Percentiles rank a stretch among this genome's conserved stretches.
phyloP scores from a whole-genome alignment of 1,284 basidiomycete genomes.

The Moesziomyces sp. region DNA sequence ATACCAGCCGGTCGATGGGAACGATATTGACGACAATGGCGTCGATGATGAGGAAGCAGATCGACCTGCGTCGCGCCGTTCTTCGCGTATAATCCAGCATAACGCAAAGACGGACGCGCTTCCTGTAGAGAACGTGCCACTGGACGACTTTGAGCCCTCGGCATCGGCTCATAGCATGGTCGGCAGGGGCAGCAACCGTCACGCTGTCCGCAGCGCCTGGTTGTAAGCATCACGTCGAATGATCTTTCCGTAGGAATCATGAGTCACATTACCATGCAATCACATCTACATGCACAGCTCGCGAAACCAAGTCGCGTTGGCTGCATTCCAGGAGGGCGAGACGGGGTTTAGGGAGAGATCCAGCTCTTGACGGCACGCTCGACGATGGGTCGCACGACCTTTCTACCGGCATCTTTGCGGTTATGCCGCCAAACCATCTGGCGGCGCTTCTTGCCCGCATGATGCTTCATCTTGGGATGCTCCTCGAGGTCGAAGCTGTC shows the following conservation, averaged over 20 bases:
- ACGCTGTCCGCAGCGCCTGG: background rate
- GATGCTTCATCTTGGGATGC: constrained; percentile 16
- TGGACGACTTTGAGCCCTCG: background rate
- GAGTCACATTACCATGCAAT: background rate
- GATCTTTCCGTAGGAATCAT: background rate
- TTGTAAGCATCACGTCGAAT: background rate
- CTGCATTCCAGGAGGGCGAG: no score
- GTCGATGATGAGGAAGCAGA: constrained; percentile 35
- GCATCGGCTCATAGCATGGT: background rate
- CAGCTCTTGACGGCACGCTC: constrained; percentile 54
- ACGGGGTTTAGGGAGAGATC: constrained; percentile 15
- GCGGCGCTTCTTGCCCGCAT: constrained; percentile 1
- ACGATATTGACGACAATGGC: constrained; percentile 8
- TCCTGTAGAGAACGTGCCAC: constrained; percentile 15
- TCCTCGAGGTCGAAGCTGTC: constrained; percentile 16
- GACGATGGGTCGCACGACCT: constrained; percentile 58
- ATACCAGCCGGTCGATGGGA: constrained; percentile 12
- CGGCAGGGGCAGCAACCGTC: background rate
- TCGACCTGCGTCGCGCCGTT: constrained; percentile 18
- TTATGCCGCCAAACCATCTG: constrained; percentile 55
- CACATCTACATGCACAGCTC: background rate
- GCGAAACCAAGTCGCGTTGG: background rate
- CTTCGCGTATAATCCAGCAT: constrained; percentile 8
- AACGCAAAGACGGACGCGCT: constrained; percentile 8
- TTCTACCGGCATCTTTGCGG: constrained; percentile 42